Base-by-base conservation (phyloP, 129 eudicot species). In the Flaveria trinervia region DNA sequence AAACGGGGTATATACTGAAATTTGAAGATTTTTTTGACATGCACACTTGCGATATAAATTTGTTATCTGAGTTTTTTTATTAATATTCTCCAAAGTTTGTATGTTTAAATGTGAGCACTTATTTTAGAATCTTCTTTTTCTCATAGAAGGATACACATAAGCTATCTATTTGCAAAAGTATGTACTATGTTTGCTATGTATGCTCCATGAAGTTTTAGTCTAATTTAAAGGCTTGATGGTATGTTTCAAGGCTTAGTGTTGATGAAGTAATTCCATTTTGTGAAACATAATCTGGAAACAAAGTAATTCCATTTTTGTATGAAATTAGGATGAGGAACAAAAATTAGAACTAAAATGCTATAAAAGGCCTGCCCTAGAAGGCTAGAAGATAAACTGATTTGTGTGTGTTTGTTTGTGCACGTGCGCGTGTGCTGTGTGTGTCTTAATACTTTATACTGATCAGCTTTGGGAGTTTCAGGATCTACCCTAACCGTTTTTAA, bases 1-100 rank as follows among this genome's bases (percentile, higher is more conserved):
- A 86, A 83, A 74, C 81, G 87, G 46, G 85, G 90, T 86, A 83
- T 23, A 25, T 23, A 62, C 76, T 69, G 33, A 9, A 9, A 68
- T 65, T 50, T 67, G 15, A 10, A 26, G 11, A 2, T 0, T 71
- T 79, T 79, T 50, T 22, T 12, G 2, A 26, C 51, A 14, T 55
- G 33, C 49, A 6, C 62, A 11, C 65, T 39, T 77, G 68, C 55
- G 22, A 43, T 11, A 28, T 30, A 44, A 82, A 54, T 18, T 71
- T 77, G 7, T 64, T 52, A 15, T 56, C 8, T 6, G 36, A 41
- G 25, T 65, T 22, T 17, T 7, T 12, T 51, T 2, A 49, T 70
- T n/a, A 8, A 28, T 71, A 16, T 28, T 41, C 65, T 23, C 67
- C 68, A 65, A 65, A 45, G 20, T 17, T 62, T 44, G 62, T 26